Percentiles rank a stretch among this genome's conserved stretches.
Evolutionary conservation across 2,329 filamentous ascomycete genomes (phyloP).

Genomic region (Teratosphaeria zuluensis): DNA sequence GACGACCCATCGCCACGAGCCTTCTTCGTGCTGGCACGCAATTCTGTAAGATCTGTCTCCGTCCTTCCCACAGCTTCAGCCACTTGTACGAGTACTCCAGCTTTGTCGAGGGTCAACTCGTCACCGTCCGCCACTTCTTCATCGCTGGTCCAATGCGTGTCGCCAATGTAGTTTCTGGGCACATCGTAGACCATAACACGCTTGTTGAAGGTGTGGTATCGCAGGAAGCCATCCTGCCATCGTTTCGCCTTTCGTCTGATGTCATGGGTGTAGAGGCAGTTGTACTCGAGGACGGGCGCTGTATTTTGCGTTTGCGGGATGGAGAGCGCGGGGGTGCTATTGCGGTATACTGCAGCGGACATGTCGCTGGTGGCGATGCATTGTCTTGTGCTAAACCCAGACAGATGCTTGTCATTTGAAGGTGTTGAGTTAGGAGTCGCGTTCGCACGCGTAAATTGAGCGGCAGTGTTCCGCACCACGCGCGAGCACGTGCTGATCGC

Average conservation of each 20-base stretch:
- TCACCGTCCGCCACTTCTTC: conserved; percentile 68
- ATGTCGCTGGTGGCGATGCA: conserved; percentile 10
- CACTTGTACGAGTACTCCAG: conserved; percentile 69
- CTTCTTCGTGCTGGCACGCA: conserved; percentile 60
- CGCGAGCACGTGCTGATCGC: neutral
- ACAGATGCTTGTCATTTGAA: neutral
- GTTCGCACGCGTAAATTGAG: neutral
- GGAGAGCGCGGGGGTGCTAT: conserved; percentile 24
- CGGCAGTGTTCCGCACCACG: neutral
- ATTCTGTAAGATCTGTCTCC: conserved; percentile 66
- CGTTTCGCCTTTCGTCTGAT: conserved; percentile 77
- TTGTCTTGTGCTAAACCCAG: neutral
- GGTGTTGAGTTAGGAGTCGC: neutral
- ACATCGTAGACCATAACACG: conserved; percentile 86
- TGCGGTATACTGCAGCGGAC: conserved; percentile 25
- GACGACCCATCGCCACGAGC: conserved; percentile 18
- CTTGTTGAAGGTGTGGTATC: conserved; percentile 84
- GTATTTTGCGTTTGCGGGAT: conserved; percentile 50
- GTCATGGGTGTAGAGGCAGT: conserved; percentile 81
- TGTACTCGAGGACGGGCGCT: conserved; percentile 69
- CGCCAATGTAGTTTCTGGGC: conserved; percentile 68
- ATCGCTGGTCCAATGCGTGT: conserved; percentile 67
- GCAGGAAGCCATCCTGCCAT: conserved; percentile 86
- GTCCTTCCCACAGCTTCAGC: conserved; percentile 61
- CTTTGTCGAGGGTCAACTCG: conserved; percentile 68